phyloP scores from a whole-genome alignment of 2,329 filamentous ascomycete genomes.

The Fusarium paranaense region DNA sequence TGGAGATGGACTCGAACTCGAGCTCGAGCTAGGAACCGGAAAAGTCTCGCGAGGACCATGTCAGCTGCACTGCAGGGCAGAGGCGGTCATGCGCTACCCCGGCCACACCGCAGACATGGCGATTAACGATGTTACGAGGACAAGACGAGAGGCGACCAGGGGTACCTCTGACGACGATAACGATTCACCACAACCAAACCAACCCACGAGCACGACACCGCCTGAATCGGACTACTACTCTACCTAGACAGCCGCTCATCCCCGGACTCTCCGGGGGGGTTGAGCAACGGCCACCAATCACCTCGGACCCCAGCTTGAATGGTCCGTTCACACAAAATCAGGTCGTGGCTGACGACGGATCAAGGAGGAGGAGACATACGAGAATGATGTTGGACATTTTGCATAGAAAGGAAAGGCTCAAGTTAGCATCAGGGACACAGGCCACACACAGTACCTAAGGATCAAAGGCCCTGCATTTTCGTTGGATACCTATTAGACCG shows the following conservation, averaged over 20 bases:
- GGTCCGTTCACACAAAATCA: slow-evolving; percentile 18
- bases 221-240: slow-evolving; percentile 24
- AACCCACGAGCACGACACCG: slow-evolving; percentile 38
- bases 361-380: slow-evolving; percentile 35
- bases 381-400: slow-evolving; percentile 40
- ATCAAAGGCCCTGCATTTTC: slow-evolving; percentile 32
- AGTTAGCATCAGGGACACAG: slow-evolving; percentile 30
- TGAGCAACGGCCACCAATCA: slow-evolving; percentile 23
- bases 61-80: slow-evolving; percentile 29
- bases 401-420: slow-evolving; percentile 36
- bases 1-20: slow-evolving; percentile 58
- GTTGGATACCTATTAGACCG: slow-evolving; percentile 48
- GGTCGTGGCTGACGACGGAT: slow-evolving; percentile 7
- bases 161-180: slow-evolving; percentile 43
- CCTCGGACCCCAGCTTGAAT: slow-evolving; percentile 8
- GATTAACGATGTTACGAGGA: slow-evolving; percentile 44
- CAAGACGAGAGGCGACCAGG: slow-evolving; percentile 34
- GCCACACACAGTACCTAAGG: slow-evolving; percentile 23
- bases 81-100: slow-evolving; percentile 25
- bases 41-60: slow-evolving; percentile 19
- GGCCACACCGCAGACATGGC: slow-evolving; percentile 36
- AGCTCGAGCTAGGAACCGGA: slow-evolving; percentile 34
- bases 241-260: slow-evolving; percentile 20
- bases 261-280: slow-evolving; percentile 17
- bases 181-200: slow-evolving; percentile 39